A percentile compares a stretch with the other conserved stretches of the same genome.
phyloP scores from a whole-genome alignment of 805 yeast genomes.

The Nakazawaea peltata region DNA sequence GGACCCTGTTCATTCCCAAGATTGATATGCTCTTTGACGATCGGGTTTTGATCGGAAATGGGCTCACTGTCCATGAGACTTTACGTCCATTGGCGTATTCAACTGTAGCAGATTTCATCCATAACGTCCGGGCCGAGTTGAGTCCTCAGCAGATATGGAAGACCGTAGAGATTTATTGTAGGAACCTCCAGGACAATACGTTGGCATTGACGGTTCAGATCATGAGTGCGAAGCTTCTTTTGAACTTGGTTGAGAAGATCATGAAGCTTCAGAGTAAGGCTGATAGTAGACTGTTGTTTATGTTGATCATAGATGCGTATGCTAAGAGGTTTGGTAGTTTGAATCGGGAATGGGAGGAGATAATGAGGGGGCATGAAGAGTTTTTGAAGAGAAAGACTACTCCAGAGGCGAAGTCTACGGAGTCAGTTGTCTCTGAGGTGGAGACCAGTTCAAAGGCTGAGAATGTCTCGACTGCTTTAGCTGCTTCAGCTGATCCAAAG shows the following conservation, averaged over 20 bases:
- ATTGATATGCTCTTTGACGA: constrained; percentile 83
- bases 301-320: constrained; percentile 82
- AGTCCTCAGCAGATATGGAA: constrained; percentile 80
- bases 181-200: constrained; percentile 70
- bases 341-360: constrained; percentile 62
- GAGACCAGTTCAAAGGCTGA: constrained; percentile 4
- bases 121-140: constrained; percentile 79
- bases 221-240: constrained; percentile 86
- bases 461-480: constrained; percentile 3
- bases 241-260: constrained; percentile 85
- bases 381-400: constrained; percentile 33
- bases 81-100: constrained; percentile 90
- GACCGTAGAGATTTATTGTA: constrained; percentile 77
- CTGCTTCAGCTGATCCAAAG: too few species aligned
- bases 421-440: too few species aligned
- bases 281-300: constrained; percentile 77
- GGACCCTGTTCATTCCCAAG: constrained; percentile 75
- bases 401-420: constrained; percentile 12
- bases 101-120: constrained; percentile 92
- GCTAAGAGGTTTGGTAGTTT: constrained; percentile 73
- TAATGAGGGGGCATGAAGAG: constrained; percentile 51
- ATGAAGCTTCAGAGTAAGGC: constrained; percentile 72
- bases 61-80: constrained; percentile 84
- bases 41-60: constrained; percentile 82
- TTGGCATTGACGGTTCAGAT: constrained; percentile 87